Evolutionary conservation across 768 basidiomycete genomes (phyloP).

Genomic region (Porpolomopsis calyptriformis): DNA sequence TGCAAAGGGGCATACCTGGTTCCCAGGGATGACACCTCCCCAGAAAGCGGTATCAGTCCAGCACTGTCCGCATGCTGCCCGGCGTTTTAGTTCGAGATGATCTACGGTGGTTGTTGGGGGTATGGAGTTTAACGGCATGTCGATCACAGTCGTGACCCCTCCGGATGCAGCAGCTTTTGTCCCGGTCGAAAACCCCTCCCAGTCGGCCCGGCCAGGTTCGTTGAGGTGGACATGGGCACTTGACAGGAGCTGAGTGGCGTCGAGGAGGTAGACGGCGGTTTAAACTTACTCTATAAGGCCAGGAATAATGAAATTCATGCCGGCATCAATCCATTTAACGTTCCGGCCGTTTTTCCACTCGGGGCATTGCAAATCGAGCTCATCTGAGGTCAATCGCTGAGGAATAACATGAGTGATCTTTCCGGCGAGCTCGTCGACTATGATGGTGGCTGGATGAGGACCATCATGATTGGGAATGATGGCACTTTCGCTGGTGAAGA

Average conservation of each 20-base stretch:
- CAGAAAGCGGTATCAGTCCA: slow-evolving; percentile 82
- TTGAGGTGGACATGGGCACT: slow-evolving; percentile 91
- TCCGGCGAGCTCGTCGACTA: slow-evolving; percentile 45
- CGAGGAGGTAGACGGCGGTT: background rate
- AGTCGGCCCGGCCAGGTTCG: slow-evolving; percentile 85
- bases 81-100: slow-evolving; percentile 62
- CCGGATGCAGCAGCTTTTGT: slow-evolving; percentile 85
- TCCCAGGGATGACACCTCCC: slow-evolving; percentile 92
- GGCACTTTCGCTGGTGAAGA: slow-evolving; percentile 47
- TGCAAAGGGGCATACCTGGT: slow-evolving; percentile 42
- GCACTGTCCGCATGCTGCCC: slow-evolving; percentile 62
- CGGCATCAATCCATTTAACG: slow-evolving; percentile 43
- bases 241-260: slow-evolving; percentile 6
- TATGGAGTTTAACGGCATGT: slow-evolving; percentile 97
- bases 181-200: slow-evolving; percentile 93
- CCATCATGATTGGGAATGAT: slow-evolving; percentile 40
- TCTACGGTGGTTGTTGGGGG: slow-evolving; percentile 85
- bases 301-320: slow-evolving; percentile 52
- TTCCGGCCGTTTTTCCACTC: background rate
- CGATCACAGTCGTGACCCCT: slow-evolving; percentile 90
- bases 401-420: slow-evolving; percentile 44
- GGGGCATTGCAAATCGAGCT: slow-evolving; percentile 13
- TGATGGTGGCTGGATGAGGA: slow-evolving; percentile 56
- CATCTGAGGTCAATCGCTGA: slow-evolving; percentile 21
- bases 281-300: slow-evolving; percentile 68